These are phyloP conservation scores for Jaapia argillacea DNA, from an alignment of 768 basidiomycete genomes.

Conservation along the genomic window DNA sequence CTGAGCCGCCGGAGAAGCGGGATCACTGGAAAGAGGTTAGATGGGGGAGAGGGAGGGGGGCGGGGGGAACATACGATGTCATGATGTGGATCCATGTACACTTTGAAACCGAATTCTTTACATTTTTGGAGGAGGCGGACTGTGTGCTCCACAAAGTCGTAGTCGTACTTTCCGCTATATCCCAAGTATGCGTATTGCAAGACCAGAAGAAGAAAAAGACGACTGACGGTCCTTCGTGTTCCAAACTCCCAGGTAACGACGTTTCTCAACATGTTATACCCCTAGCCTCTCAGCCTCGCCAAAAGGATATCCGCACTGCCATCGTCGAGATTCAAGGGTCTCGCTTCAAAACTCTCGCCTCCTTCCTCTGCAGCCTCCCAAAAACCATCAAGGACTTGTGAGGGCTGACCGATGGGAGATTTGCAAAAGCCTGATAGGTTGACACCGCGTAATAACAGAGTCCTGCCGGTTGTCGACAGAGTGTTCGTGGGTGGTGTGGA, in stretches of 20 bases:
- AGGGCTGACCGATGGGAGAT: slow-evolving; percentile 63
- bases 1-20: slow-evolving; percentile 89
- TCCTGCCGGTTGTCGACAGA: slow-evolving; percentile 75
- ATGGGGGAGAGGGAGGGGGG: too few species aligned
- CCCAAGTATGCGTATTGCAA: too few species aligned
- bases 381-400: slow-evolving; percentile 60
- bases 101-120: slow-evolving; percentile 84
- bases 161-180: slow-evolving; percentile 77
- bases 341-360: slow-evolving; percentile 59
- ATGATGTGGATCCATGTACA: slow-evolving; percentile 95
- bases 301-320: slow-evolving; percentile 82
- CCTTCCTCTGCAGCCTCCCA: slow-evolving; percentile 74
- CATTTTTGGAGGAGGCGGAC: slow-evolving; percentile 82
- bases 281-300: slow-evolving; percentile 82
- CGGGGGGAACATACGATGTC: slow-evolving; percentile 48
- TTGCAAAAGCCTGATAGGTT: slow-evolving; percentile 90
- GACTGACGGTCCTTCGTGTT: slow-evolving; percentile 92
- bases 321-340: slow-evolving; percentile 79
- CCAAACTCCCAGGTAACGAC: slow-evolving; percentile 93
- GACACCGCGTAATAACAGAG: slow-evolving; percentile 83
- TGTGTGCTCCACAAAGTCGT: slow-evolving; percentile 88
- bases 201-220: not conserved
- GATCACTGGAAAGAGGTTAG: slow-evolving; percentile 65
- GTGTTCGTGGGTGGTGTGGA: slow-evolving; percentile 56
- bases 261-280: slow-evolving; percentile 80